Evolutionary conservation across 306 rosid genomes (phyloP).

Genomic region (Erythrophleum fordii): DNA sequence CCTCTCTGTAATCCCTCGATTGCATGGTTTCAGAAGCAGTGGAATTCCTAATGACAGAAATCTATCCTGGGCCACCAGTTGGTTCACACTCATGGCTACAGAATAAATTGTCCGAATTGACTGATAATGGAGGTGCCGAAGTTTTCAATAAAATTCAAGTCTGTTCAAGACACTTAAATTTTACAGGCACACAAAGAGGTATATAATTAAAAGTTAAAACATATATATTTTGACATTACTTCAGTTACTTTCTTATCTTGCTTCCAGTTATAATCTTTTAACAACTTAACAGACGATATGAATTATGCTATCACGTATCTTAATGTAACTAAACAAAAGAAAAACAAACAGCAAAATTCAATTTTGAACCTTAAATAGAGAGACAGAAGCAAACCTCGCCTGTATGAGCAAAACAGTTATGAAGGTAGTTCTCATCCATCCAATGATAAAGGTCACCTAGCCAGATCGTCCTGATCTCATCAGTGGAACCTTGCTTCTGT

Average conservation of each 20-base stretch:
- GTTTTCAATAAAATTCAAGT: conserved; percentile 32
- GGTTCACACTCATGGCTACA: background rate
- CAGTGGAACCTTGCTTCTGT: conserved; percentile 51
- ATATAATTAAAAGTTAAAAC: background rate
- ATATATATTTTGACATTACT: background rate
- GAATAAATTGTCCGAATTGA: conserved; percentile 1
- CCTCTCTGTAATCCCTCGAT: background rate
- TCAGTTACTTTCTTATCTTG: background rate
- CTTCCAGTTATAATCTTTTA: background rate
- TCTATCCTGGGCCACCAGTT: background rate
- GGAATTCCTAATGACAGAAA: background rate
- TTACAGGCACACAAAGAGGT: background rate
- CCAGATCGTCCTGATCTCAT: conserved; percentile 94
- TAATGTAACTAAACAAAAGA: background rate
- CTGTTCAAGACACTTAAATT: background rate
- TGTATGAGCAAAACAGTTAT: conserved; percentile 76
- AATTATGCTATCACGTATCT: background rate
- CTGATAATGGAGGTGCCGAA: background rate
- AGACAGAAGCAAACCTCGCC: conserved; percentile 59
- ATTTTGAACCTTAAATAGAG: background rate
- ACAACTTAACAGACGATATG: background rate
- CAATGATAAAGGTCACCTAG: conserved; percentile 90
- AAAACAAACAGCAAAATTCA: conserved; percentile 10
- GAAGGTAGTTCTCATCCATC: conserved; percentile 90
- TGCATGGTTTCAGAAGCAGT: background rate